Base-by-base conservation (phyloP, 2,329 filamentous ascomycete species). In the Xylaria sp. region DNA sequence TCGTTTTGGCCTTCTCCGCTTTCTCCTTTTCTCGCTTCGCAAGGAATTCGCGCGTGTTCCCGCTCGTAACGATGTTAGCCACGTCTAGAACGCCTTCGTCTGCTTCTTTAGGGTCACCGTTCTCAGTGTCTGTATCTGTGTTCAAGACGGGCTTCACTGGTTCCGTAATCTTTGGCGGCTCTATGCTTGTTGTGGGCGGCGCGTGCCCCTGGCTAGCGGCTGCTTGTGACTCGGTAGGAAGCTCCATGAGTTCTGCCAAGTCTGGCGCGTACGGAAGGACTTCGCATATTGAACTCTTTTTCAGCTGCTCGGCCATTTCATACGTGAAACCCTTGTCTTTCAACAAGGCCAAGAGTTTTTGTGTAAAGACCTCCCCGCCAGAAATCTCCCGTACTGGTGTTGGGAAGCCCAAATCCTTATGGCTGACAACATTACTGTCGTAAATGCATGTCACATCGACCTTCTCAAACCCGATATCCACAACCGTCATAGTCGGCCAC, bases 401-500 rank as follows among this genome's bases (percentile, higher is more conserved):
- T 64, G 66, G 88, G 78, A 74, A 86, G 76, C 74, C 89, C 78
- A 83, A 86, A 77, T 73, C 87, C 84, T 73, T 88, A 79, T 78
- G 91, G 83, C 77, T 93, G 83, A 79, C 84, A 4, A 96, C 85
- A 47, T 88, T 80, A 71, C 91, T 94, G 65, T 98, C 94, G 61
- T 89, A 89, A 52, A 99, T 88, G 60, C 94, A 94, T 0, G 93
- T 96, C 19, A 99, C 87, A 72, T 99, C 94, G 23, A 94, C 92
- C 80, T 98, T 98, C 72, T 92, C 88, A 75, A 89, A 92, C 11
- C 95, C 95, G 63, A 99, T 90, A 75, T 99, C 95, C 23, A 99
- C 84, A 19, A 99, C 87, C 0, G 92, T 95, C 72, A 95, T 89
- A 70, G 87, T 92, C 33, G 89, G 84, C 80, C 83, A 84, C 75